phyloP scores from a whole-genome alignment of 2,329 filamentous ascomycete species.

The Fusarium chlamydosporum region DNA sequence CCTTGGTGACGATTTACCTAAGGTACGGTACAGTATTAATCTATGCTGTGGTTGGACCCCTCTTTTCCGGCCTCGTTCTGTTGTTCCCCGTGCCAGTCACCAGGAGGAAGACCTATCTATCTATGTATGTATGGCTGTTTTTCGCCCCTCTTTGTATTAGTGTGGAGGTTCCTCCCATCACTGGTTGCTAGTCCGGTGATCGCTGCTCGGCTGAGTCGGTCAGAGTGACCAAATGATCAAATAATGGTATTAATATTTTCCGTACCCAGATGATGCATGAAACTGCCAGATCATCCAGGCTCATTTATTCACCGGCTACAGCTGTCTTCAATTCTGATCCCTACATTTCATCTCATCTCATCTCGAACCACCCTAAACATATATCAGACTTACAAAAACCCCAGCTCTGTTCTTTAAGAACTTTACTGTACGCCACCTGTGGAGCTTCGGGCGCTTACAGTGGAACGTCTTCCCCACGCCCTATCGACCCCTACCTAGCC shows the following conservation, averaged over 20 bases:
- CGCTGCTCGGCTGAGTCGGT: slow-evolving; percentile 46
- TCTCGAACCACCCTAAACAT: not conserved
- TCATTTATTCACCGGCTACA: not conserved
- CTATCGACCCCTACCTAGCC: slow-evolving; percentile 35
- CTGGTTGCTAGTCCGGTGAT: slow-evolving; percentile 50
- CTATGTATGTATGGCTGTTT: no score
- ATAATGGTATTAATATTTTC: slow-evolving; percentile 8
- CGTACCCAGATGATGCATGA: not conserved
- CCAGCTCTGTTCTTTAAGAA: slow-evolving; percentile 10
- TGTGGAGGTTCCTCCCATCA: slow-evolving; percentile 27
- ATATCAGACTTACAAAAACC: not conserved
- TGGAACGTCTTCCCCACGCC: slow-evolving; percentile 30
- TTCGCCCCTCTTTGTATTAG: slow-evolving; percentile 37
- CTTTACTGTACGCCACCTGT: slow-evolving; percentile 38
- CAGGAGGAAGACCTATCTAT: slow-evolving; percentile 3
- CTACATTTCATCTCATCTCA: not conserved
- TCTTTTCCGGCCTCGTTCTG: slow-evolving; percentile 19
- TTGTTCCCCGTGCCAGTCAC: slow-evolving; percentile 25
- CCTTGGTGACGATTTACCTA: no score
- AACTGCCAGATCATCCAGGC: not conserved
- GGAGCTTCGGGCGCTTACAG: slow-evolving; percentile 25
- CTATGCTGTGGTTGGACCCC: slow-evolving; percentile 24
- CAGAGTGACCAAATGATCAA: slow-evolving; percentile 46
- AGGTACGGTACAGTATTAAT: not conserved
- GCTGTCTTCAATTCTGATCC: not conserved